Evolutionary conservation across 2,329 filamentous ascomycete species (phyloP).

Genomic region (Paecilomyces fulvus): DNA sequence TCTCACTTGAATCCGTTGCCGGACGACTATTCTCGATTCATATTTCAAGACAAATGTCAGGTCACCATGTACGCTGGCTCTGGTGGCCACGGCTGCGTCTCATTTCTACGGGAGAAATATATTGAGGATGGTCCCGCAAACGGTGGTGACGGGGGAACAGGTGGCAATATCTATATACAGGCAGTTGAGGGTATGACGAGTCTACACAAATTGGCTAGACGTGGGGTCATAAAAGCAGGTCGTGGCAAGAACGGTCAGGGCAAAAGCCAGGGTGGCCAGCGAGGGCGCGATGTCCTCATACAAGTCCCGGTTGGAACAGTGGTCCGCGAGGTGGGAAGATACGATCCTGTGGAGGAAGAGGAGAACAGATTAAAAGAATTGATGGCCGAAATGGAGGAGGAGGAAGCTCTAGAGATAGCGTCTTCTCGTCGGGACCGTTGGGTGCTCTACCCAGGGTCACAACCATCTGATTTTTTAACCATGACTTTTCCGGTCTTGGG

Average conservation of each 20-base stretch:
- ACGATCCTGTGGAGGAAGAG: conserved; percentile 69
- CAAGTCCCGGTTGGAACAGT: conserved; percentile 90
- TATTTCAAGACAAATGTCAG: conserved; percentile 79
- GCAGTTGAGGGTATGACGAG: conserved; percentile 86
- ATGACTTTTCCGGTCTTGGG: conserved; percentile 52
- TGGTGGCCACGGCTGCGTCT: conserved; percentile 88
- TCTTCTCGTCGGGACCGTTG: conserved; percentile 59
- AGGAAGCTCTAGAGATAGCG: conserved; percentile 34
- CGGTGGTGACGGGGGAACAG: conserved; percentile 85
- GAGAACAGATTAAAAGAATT: conserved; percentile 24
- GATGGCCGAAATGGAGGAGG: conserved; percentile 25
- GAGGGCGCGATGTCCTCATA: conserved; percentile 80
- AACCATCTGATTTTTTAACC: conserved; percentile 58
- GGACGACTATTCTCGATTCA: conserved; percentile 72
- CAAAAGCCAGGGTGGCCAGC: conserved; percentile 52
- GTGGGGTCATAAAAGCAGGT: conserved; percentile 50
- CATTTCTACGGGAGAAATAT: conserved; percentile 87
- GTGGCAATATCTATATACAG: conserved; percentile 90
- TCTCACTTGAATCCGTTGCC: conserved; percentile 70
- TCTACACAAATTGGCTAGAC: conserved; percentile 78
- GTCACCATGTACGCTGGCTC: conserved; percentile 68
- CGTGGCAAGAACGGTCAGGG: conserved; percentile 40
- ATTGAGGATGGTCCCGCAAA: conserved; percentile 83
- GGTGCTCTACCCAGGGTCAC: conserved; percentile 74
- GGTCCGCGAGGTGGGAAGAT: conserved; percentile 68